A percentile compares a stretch with the other conserved stretches of the same genome.
Conservation (phyloP, 1,139 yeast genomes). For the Candida smagusa region DNA sequence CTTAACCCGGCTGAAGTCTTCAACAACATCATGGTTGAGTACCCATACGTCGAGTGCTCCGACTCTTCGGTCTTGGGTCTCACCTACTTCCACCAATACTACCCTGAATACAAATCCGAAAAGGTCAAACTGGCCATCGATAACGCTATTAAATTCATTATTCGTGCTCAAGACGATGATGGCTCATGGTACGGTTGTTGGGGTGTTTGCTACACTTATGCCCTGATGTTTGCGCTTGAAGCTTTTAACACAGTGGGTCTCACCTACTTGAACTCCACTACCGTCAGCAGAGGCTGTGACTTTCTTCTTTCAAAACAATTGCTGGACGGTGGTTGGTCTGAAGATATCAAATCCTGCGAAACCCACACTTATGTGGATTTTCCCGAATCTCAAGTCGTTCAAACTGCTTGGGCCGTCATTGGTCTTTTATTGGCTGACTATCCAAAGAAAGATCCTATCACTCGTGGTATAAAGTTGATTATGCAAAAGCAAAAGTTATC, state of each 20-base stretch:
- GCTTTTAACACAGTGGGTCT: conserved; percentile 74
- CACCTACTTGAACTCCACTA: conserved; percentile 56
- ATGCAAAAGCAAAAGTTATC: conserved; percentile 64
- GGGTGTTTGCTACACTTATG: conserved; percentile 97
- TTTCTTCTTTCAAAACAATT: conserved; percentile 74
- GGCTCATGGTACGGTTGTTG: conserved; percentile 99
- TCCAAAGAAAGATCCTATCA: conserved; percentile 65
- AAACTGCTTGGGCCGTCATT: conserved; percentile 90
- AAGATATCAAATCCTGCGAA: conserved; percentile 80
- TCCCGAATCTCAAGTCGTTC: conserved; percentile 70
- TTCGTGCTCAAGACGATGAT: conserved; percentile 62
- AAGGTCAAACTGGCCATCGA: conserved; percentile 68
- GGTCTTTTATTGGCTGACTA: conserved; percentile 79
- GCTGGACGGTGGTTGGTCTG: conserved; percentile 97
- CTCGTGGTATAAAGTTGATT: conserved; percentile 60
- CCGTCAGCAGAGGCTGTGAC: conserved; percentile 77
- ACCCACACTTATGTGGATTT: conserved; percentile 68
- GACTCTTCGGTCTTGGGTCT: conserved; percentile 92
- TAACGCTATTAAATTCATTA: conserved; percentile 72
- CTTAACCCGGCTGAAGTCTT: conserved; percentile 97
- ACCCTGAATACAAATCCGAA: conserved; percentile 58
- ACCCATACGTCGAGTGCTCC: conserved; percentile 97
- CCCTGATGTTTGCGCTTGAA: conserved; percentile 97
- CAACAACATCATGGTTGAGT: conserved; percentile 97
- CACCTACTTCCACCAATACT: conserved; percentile 66